Evolutionary conservation across 2,329 filamentous ascomycete species (phyloP).

Genomic region (Chalaropsis thielavioides): DNA sequence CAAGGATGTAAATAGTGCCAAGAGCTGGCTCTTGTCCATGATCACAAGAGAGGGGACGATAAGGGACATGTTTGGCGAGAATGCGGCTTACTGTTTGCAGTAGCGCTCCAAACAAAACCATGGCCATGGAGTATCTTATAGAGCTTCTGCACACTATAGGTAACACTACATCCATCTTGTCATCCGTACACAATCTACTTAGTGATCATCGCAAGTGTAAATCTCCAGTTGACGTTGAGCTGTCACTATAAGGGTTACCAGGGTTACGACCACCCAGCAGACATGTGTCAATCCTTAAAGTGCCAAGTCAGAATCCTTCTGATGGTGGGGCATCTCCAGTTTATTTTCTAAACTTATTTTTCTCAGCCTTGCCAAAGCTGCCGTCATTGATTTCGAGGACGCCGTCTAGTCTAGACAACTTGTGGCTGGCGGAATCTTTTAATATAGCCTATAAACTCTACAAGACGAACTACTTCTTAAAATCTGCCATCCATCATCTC

Average conservation of each 20-base stretch:
- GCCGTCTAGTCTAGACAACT: background rate
- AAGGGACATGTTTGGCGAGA: constrained; percentile 56
- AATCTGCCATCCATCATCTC: background rate
- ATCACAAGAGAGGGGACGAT: constrained; percentile 61
- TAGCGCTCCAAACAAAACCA: constrained; percentile 23
- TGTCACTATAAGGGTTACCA: background rate
- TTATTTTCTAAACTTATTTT: background rate
- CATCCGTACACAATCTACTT: too few relatives aligned
- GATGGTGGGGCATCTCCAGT: constrained; percentile 4
- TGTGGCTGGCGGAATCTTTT: background rate
- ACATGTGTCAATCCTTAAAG: background rate
- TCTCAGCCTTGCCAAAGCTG: background rate
- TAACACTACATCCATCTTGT: too few relatives aligned
- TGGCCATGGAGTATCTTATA: background rate
- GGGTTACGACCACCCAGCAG: background rate
- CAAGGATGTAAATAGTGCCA: constrained; percentile 62
- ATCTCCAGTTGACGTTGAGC: background rate
- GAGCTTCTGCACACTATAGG: too few relatives aligned
- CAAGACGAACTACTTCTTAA: too few relatives aligned
- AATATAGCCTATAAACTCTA: background rate
- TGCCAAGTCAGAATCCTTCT: background rate
- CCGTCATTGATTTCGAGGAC: too few relatives aligned
- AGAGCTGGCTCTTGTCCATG: constrained; percentile 66
- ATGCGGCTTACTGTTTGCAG: constrained; percentile 62
- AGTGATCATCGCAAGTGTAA: too few relatives aligned